phyloP scores from a whole-genome alignment of 2,329 filamentous ascomycete genomes.

The Boeremia exigua region DNA sequence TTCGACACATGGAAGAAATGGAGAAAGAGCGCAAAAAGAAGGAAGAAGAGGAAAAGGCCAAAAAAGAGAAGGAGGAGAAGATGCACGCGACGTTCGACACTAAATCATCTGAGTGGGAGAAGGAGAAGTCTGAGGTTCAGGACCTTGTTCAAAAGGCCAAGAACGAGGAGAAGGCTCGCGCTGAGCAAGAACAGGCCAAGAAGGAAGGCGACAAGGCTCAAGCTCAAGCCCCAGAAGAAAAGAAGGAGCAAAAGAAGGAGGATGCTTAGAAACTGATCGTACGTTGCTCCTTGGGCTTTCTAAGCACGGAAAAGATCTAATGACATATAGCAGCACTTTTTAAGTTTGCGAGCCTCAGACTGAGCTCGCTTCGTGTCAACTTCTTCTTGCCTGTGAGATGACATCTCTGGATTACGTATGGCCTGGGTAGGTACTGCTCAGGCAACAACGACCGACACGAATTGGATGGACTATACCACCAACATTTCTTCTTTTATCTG shows the following conservation, averaged over 20 bases:
- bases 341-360: not conserved
- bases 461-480: constrained; percentile 4
- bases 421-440: constrained; percentile 1
- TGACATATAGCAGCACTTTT: not conserved
- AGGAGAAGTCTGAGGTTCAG: constrained; percentile 82
- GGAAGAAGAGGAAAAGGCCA: constrained; percentile 79
- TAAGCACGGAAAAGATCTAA: not conserved
- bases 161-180: constrained; percentile 46
- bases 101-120: constrained; percentile 80
- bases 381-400: not conserved
- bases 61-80: constrained; percentile 74
- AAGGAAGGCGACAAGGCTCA: constrained; percentile 55
- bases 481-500: not conserved
- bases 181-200: constrained; percentile 51
- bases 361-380: not conserved
- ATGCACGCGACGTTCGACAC: constrained; percentile 83
- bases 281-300: not conserved
- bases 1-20: constrained; percentile 99
- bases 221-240: constrained; percentile 56
- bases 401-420: constrained; percentile 32
- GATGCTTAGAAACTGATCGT: constrained; percentile 8
- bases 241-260: constrained; percentile 30
- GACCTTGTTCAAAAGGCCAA: constrained; percentile 67
- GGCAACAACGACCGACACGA: constrained; percentile 28
- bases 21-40: constrained; percentile 81